These are phyloP conservation scores for Exophiala phaeomuriformis DNA, from an alignment of 2,329 filamentous ascomycete species.

Conservation along the genomic window DNA sequence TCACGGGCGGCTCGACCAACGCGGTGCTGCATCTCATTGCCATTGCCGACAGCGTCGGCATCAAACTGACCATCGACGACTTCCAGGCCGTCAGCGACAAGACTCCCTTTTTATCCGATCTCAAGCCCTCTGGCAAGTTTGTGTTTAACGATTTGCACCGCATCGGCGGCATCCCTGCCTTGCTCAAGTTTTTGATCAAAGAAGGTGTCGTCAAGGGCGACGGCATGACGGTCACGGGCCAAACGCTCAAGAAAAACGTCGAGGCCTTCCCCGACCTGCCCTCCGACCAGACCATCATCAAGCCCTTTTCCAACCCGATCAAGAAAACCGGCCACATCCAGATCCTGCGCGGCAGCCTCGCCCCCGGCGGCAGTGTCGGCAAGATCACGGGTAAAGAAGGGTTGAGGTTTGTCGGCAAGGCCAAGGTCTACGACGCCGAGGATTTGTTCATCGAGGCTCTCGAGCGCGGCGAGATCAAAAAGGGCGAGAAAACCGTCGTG, in stretches of 20 bases:
- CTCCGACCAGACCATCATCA: constrained; percentile 61
- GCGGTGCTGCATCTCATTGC: constrained; percentile 78
- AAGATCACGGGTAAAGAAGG: constrained; percentile 75
- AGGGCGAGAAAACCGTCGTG: constrained; percentile 69
- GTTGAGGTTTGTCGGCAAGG: constrained; percentile 59
- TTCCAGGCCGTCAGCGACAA: constrained; percentile 76
- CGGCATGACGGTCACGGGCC: constrained; percentile 55
- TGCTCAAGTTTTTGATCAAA: constrained; percentile 52
- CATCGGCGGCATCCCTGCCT: constrained; percentile 52
- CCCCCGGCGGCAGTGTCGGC: constrained; percentile 62
- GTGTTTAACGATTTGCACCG: constrained; percentile 53
- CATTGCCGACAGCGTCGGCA: constrained; percentile 71
- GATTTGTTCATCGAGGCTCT: constrained; percentile 62
- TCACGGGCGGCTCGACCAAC: constrained; percentile 78
- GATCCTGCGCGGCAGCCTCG: constrained; percentile 62
- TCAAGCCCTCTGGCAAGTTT: constrained; percentile 67
- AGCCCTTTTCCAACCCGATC: constrained; percentile 59
- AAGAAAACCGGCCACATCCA: constrained; percentile 66
- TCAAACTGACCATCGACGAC: constrained; percentile 77
- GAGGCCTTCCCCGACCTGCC: constrained; percentile 57
- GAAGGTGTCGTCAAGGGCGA: constrained; percentile 53
- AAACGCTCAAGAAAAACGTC: constrained; percentile 53
- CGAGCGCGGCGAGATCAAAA: constrained; percentile 61
- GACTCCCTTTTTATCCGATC: constrained; percentile 70
- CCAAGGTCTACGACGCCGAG: constrained; percentile 63